Base-by-base conservation (phyloP, 768 basidiomycete species). In the Naematelia encephala region DNA sequence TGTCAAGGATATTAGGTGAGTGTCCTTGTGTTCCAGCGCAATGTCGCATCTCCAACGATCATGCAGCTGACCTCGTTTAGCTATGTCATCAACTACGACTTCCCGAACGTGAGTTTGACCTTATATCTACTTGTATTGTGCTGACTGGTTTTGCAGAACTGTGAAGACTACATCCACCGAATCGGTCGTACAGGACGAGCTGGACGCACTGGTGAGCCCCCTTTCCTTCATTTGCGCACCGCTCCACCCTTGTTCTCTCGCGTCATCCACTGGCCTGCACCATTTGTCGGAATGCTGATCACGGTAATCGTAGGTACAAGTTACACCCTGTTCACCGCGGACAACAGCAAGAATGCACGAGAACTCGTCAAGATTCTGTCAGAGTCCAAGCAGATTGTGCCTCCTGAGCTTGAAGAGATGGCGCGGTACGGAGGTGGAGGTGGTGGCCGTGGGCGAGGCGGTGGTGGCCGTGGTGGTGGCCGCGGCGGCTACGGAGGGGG, bases 91-190 rank as follows among this genome's bases (percentile, higher is more conserved):
- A 30, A 2, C 66, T 93, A 91, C 77, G 93, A 97, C 77, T 96
- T 98, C 82, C 92, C 93, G 0, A 96, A 96, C 80, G 58, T 60
- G 50, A 60, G 58, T 44, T 27, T 16, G 22, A n/a, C 28, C 22
- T 39, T 4, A n/a, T n/a, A 4, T 25, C n/a, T 23, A 22, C 3
- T 2, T 3, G 29, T 1, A 39, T 16, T 8, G 34, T 39, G 34
- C 34, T 39, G 23, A 45, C 58, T 59, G 34, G 53, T 50, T 3
- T 13, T 14, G 13, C 50, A 60, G 58, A 93, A 94, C 75, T 90
- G 89, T 72, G 92, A 94, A 81, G 93, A 96, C 79, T 98, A 98
- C 79, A 91, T 97, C 61, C 94, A 99, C 80, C 91, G 94, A 68
- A 99, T 99, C 72, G 79, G 80, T 63, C 78, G 80, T 59, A 80